Conservation (phyloP, 2,329 filamentous ascomycete genomes). For the Neonectria magnoliae region DNA sequence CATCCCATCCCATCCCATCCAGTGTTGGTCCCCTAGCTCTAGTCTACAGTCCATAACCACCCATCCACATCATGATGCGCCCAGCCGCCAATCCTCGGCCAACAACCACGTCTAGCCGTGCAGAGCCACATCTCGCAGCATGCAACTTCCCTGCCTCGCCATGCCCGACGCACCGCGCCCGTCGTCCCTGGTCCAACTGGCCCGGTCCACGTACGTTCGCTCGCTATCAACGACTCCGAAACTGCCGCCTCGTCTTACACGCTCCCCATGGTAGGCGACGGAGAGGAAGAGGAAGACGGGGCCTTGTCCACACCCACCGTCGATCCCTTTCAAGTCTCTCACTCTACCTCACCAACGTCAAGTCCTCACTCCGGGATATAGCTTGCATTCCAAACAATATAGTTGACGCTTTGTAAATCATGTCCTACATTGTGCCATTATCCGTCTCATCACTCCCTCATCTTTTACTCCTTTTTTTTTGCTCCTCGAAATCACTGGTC, state of each 20-base stretch:
- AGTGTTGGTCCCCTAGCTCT: background rate
- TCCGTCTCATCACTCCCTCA: constrained; percentile 1
- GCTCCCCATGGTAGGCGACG: background rate
- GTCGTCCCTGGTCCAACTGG: constrained; percentile 6
- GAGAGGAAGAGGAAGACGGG: background rate
- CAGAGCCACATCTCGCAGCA: constrained; percentile 32
- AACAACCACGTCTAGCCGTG: constrained; percentile 19
- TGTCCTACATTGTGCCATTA: constrained; percentile 3
- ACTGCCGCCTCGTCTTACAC: constrained; percentile 16
- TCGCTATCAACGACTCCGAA: constrained; percentile 8
- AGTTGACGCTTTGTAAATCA: background rate
- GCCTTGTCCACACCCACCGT: constrained; percentile 28
- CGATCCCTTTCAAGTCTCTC: constrained; percentile 27
- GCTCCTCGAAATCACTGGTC: background rate
- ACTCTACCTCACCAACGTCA: constrained; percentile 1
- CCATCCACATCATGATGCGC: background rate
- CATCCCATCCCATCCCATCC: constrained; percentile 1
- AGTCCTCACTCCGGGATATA: constrained; percentile 21
- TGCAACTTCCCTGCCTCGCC: constrained; percentile 27
- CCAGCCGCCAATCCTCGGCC: constrained; percentile 9
- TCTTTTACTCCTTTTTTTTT: background rate
- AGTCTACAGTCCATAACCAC: background rate
- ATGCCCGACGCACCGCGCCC: constrained; percentile 15
- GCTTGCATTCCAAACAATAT: constrained; percentile 4
- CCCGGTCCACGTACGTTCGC: background rate